Conservation (phyloP, 1,284 basidiomycete species). For the Heterobasidion annosum region DNA sequence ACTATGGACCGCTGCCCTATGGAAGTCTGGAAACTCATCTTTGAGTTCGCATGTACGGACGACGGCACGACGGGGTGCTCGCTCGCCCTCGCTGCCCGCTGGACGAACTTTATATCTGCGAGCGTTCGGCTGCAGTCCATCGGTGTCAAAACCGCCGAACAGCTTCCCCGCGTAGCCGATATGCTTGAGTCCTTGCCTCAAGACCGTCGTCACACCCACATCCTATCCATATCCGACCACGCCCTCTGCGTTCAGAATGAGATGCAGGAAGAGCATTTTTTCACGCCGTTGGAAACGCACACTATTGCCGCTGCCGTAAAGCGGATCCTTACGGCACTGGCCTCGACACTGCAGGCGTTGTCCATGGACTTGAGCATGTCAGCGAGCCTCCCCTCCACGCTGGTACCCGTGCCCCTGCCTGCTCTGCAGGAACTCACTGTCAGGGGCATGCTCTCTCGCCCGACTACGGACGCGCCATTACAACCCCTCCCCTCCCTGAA, state of each 20-base stretch:
- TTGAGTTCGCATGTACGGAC: constrained; percentile 20
- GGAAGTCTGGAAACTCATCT: constrained; percentile 13
- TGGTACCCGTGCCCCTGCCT: constrained; percentile 1
- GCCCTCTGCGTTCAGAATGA: background rate
- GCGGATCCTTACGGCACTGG: background rate
- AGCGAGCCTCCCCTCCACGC: background rate
- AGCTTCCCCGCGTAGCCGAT: background rate
- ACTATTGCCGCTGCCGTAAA: background rate
- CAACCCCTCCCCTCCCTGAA: background rate
- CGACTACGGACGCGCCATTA: background rate
- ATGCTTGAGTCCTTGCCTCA: constrained; percentile 1
- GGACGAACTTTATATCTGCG: background rate
- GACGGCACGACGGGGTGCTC: constrained; percentile 18
- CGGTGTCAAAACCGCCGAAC: background rate
- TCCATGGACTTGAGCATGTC: background rate
- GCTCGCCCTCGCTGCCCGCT: constrained; percentile 18
- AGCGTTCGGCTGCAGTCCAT: constrained; percentile 2
- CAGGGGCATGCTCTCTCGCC: background rate
- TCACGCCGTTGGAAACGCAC: background rate
- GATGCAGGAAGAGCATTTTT: background rate
- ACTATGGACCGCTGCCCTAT: constrained; percentile 2
- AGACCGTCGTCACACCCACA: background rate
- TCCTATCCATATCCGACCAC: background rate
- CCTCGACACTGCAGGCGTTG: background rate
- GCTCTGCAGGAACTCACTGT: constrained; percentile 1